Percentiles rank a stretch among this genome's conserved stretches.
Conservation (phyloP, 83 land plant species). For the Picea engelmannii region DNA sequence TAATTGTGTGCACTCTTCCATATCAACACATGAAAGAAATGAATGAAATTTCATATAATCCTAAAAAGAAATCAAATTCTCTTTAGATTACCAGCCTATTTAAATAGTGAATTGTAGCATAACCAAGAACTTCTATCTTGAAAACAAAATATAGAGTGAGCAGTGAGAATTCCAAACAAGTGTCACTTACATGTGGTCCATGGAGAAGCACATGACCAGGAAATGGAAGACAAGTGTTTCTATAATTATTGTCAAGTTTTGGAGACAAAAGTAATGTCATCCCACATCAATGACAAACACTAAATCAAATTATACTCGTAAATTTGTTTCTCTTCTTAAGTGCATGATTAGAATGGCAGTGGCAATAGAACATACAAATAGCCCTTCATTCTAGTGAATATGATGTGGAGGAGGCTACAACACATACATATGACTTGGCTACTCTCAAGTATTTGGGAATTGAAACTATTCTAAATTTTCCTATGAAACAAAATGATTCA, state of each 20-base stretch:
- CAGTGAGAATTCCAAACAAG: neutral
- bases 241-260: conserved; percentile 34
- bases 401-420: conserved; percentile 81
- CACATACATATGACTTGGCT: conserved; percentile 79
- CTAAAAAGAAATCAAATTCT: neutral
- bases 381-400: conserved; percentile 37
- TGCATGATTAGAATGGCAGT: too few relatives aligned
- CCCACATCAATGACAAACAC: conserved; percentile 30
- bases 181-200: conserved; percentile 86
- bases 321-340: too few relatives aligned
- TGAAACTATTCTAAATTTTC: conserved; percentile 66
- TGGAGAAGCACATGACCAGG: conserved; percentile 92
- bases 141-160: neutral
- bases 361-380: too few relatives aligned
- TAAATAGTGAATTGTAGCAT: neutral
- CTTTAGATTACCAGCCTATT: neutral
- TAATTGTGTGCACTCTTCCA: too few relatives aligned
- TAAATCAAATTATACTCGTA: neutral
- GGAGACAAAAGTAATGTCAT: conserved; percentile 62
- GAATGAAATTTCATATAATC: neutral
- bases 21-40: neutral
- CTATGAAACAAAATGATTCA: conserved; percentile 30
- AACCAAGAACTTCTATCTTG: neutral
- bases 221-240: conserved; percentile 49
- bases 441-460: conserved; percentile 87